These are phyloP conservation scores for Leccinum rimulosum DNA, from an alignment of 768 basidiomycete genomes.

Conservation along the genomic window DNA sequence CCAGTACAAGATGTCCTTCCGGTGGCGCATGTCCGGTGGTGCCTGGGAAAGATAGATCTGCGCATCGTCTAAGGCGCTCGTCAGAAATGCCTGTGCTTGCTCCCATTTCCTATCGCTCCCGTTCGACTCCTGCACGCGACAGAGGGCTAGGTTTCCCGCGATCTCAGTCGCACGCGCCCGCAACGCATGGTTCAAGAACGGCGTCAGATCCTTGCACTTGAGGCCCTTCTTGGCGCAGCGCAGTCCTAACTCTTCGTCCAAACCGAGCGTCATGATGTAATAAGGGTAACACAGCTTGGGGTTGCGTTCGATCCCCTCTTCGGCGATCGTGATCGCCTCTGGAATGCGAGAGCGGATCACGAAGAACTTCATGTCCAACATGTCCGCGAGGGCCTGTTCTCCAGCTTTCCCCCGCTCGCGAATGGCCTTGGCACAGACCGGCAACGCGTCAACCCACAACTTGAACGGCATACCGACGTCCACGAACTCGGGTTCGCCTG, in stretches of 20 bases:
- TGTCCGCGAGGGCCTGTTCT: slow-evolving; percentile 53
- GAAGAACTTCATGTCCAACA: slow-evolving; percentile 59
- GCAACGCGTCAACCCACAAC: slow-evolving; percentile 55
- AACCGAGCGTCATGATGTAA: slow-evolving; percentile 52
- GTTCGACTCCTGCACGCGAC: slow-evolving; percentile 40
- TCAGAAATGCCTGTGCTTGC: too few species aligned
- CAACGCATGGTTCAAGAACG: slow-evolving; percentile 56
- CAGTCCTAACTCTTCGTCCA: slow-evolving; percentile 35
- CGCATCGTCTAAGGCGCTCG: too few species aligned
- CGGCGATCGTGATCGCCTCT: slow-evolving; percentile 47
- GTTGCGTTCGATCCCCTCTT: slow-evolving; percentile 46
- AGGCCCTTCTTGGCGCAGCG: slow-evolving; percentile 63
- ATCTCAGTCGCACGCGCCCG: slow-evolving; percentile 59
- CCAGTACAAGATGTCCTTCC: slow-evolving; percentile 58
- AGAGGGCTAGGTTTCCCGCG: slow-evolving; percentile 41
- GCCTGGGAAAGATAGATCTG: too few species aligned
- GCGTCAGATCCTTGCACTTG: slow-evolving; percentile 51
- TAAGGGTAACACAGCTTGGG: slow-evolving; percentile 59
- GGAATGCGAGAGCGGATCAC: slow-evolving; percentile 47
- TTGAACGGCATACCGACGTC: slow-evolving; percentile 57
- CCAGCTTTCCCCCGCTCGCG: slow-evolving; percentile 39
- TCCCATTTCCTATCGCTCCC: slow-evolving; percentile 39
- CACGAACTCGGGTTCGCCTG: slow-evolving; percentile 38
- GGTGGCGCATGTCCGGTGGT: too few species aligned
- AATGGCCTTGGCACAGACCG: slow-evolving; percentile 53